Conservation (phyloP, 2,329 filamentous ascomycete species). For the Pseudogymnoascus destructans region DNA sequence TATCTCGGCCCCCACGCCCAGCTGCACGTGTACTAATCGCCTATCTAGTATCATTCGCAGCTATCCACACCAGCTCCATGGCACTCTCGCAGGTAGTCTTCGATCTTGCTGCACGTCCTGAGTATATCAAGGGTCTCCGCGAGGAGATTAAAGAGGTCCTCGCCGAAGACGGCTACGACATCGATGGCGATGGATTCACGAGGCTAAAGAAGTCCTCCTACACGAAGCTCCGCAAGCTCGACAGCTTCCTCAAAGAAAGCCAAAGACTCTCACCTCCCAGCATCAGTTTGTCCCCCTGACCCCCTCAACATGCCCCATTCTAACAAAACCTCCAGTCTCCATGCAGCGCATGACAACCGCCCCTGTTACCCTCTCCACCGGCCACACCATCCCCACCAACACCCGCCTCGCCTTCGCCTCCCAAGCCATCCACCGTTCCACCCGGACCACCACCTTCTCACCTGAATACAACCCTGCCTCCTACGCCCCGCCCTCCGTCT, state of each 20-base stretch:
- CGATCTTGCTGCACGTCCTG: conserved; percentile 36
- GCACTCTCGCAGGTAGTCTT: conserved; percentile 37
- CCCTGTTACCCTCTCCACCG: conserved; percentile 25
- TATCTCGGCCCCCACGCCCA: background rate
- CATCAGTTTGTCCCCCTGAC: conserved; percentile 19
- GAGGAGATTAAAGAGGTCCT: conserved; percentile 21
- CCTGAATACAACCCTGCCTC: conserved; percentile 20
- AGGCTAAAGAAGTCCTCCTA: conserved; percentile 24
- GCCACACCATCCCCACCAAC: conserved; percentile 25
- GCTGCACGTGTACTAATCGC: conserved; percentile 6
- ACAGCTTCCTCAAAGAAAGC: conserved; percentile 32
- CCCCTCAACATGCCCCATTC: background rate
- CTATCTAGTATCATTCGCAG: conserved; percentile 32
- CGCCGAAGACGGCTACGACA: conserved; percentile 33
- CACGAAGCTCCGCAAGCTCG: conserved; percentile 26
- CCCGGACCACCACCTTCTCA: conserved; percentile 16
- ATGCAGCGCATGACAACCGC: conserved; percentile 17
- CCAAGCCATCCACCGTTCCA: conserved; percentile 23
- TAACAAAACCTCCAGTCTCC: conserved; percentile 12
- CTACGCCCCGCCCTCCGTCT: conserved; percentile 14
- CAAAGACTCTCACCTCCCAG: conserved; percentile 27
- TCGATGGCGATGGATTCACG: conserved; percentile 33
- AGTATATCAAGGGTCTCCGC: conserved; percentile 27
- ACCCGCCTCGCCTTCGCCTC: conserved; percentile 23
- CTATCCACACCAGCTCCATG: conserved; percentile 39